Conservation (phyloP, 805 yeast species). For the Yarrowia sp. region DNA sequence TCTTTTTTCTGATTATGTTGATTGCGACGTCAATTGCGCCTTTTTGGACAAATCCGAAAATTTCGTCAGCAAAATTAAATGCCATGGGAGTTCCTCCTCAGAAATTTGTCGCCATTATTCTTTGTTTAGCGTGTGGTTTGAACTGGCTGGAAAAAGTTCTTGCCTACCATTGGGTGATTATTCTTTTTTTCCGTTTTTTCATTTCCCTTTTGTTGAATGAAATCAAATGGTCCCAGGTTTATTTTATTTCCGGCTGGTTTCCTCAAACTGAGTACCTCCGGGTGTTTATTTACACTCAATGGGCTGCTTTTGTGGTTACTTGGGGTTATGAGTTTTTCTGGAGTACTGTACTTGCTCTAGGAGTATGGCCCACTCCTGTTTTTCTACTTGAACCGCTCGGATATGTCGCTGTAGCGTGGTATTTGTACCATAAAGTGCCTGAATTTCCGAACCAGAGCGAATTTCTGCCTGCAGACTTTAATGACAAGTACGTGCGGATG, state of each 20-base stretch:
- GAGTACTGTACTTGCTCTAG: background rate
- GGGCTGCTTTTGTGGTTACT: conserved; percentile 8
- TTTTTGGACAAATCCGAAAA: conserved; percentile 15
- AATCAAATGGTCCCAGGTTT: conserved; percentile 26
- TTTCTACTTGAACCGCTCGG: conserved; percentile 14
- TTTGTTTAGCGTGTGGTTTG: background rate
- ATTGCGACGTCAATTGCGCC: conserved; percentile 16
- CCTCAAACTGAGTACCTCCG: conserved; percentile 7
- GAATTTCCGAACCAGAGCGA: conserved; percentile 21
- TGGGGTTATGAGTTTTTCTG: conserved; percentile 17
- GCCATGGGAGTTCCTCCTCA: conserved; percentile 17
- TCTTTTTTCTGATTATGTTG: conserved; percentile 11
- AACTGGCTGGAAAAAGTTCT: conserved; percentile 23
- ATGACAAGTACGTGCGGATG: conserved; percentile 17
- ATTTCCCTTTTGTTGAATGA: conserved; percentile 9
- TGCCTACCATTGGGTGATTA: conserved; percentile 14
- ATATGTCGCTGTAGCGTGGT: conserved; percentile 20
- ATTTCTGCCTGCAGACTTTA: background rate
- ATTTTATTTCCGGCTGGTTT: conserved; percentile 21
- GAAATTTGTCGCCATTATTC: conserved; percentile 18
- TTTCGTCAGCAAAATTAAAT: conserved; percentile 4
- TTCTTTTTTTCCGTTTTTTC: conserved; percentile 7
- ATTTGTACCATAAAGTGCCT: conserved; percentile 19
- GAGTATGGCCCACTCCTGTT: conserved; percentile 15
- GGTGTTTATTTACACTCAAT: conserved; percentile 15